Evolutionary conservation across 2,329 filamentous ascomycete genomes (phyloP), one percentile per base, ranked within the genome.

Genomic region (Calonectria pteridis): DNA sequence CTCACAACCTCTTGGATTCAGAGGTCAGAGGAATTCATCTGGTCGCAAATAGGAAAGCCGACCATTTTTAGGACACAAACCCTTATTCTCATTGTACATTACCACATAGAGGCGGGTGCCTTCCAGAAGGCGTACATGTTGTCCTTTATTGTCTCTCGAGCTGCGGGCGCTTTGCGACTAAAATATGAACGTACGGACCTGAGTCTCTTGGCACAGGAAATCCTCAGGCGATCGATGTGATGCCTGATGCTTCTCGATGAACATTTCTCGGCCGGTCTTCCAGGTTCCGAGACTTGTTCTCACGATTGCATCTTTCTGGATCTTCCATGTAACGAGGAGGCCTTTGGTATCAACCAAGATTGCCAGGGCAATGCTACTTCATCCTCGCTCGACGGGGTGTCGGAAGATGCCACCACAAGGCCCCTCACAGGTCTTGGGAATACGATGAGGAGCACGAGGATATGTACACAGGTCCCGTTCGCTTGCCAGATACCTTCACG

Each of bases 341-440:
- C 81, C 0, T 84, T 84, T 64, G 64, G 75, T n/a, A 50, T 59
- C 14, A 51, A 71, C 4, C 33, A 63, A 26, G 18, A 55, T 49
- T 71, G 49, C n/a, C 46, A 40, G 18, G 67, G 55, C 6, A 33
- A 23, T 20, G 6, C 23, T 10, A 18, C 53, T 7, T 51, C 75
- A 4, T 35, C 59, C 6, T 66, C 68, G 0, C 55, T 71, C 7
- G 63, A 70, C 13, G 68, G 63, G 6, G 59, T 67, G 0, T 53
- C 65, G 4, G 76, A 79, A 13, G 51, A 71, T 11, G 88, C 76
- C 89, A 90, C 74, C 88, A 90, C 78, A 90, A 90, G 75, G 89
- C 89, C 0, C 88, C 89, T 0, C 89, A 90, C 75, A 83, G 88
- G 6, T 85, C 83, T 18, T 90, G 88, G 88, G 88, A 90, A 75